Conservation (phyloP, 352 stramenopile genomes). For the Phytophthora sp. region DNA sequence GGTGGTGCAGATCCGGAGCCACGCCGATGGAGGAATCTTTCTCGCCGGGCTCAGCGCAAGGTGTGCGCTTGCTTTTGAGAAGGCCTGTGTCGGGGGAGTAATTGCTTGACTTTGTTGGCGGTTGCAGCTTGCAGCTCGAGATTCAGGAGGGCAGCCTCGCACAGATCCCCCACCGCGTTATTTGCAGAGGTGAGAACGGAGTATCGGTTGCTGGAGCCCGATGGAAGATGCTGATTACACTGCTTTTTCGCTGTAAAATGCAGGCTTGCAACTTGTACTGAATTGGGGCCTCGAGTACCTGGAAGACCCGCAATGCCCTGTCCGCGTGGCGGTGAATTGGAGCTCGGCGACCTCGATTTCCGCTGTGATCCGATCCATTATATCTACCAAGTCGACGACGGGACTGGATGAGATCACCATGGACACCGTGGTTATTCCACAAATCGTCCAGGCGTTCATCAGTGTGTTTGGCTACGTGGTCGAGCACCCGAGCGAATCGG, state of each 20-base stretch:
- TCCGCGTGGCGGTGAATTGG: conserved; percentile 55
- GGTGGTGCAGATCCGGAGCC: conserved; percentile 36
- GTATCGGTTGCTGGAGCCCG: neutral
- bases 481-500: conserved; percentile 39
- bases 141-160: conserved; percentile 44
- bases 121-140: conserved; percentile 44
- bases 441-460: conserved; percentile 56
- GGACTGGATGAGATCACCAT: conserved; percentile 5
- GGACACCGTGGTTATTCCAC: conserved; percentile 32
- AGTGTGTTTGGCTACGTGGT: conserved; percentile 44
- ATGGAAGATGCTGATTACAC: too few species aligned
- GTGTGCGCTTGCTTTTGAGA: too few species aligned
- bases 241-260: neutral
- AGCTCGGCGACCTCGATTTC: conserved; percentile 37
- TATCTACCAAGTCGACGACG: conserved; percentile 44
- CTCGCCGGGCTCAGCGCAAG: conserved; percentile 32
- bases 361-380: conserved; percentile 48
- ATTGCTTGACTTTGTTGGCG: neutral
- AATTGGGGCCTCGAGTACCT: conserved; percentile 60
- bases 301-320: conserved; percentile 42
- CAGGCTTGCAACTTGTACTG: conserved; percentile 55
- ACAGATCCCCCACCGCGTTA: conserved; percentile 26
- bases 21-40: conserved; percentile 55
- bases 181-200: conserved; percentile 33
- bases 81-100: neutral